Evolutionary conservation across 352 stramenopile species (phyloP).

Genomic region (Globisporangium ultimum): DNA sequence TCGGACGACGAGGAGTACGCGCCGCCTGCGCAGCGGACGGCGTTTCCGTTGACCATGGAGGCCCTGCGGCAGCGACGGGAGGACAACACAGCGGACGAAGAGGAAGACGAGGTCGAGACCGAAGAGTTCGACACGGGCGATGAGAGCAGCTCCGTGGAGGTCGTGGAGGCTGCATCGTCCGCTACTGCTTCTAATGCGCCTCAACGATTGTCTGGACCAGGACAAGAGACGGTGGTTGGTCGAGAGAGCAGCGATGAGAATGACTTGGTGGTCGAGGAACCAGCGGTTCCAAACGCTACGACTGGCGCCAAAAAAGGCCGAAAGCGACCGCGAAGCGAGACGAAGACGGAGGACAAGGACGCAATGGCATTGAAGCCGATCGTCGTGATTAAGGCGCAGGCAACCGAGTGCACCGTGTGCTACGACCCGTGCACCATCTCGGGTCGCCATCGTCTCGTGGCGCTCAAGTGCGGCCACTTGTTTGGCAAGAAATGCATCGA

Average conservation of each 20-base stretch:
- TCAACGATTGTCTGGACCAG: too few species aligned
- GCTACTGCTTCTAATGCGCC: too few species aligned
- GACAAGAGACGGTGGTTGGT: neutral
- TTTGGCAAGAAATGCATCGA: conserved; percentile 79
- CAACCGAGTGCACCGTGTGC: conserved; percentile 75
- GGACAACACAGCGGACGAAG: too few species aligned
- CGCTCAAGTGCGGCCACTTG: conserved; percentile 71
- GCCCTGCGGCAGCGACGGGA: too few species aligned
- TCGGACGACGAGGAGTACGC: too few species aligned
- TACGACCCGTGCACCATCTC: conserved; percentile 60
- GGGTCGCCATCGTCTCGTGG: conserved; percentile 63
- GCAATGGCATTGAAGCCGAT: conserved; percentile 8
- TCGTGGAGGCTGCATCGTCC: too few species aligned
- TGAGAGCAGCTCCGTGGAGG: too few species aligned
- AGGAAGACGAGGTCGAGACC: too few species aligned
- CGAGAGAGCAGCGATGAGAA: neutral
- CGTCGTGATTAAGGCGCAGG: conserved; percentile 36
- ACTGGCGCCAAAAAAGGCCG: neutral
- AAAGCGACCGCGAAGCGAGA: conserved; percentile 17
- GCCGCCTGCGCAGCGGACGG: too few species aligned
- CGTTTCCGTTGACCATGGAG: too few species aligned
- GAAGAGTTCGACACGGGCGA: too few species aligned
- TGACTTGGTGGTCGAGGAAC: neutral
- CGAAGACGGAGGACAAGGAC: neutral
- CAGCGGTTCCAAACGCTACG: neutral